These are phyloP conservation scores for Lablab purpureus DNA, from an alignment of 306 rosid genomes.

Conservation along the genomic window DNA sequence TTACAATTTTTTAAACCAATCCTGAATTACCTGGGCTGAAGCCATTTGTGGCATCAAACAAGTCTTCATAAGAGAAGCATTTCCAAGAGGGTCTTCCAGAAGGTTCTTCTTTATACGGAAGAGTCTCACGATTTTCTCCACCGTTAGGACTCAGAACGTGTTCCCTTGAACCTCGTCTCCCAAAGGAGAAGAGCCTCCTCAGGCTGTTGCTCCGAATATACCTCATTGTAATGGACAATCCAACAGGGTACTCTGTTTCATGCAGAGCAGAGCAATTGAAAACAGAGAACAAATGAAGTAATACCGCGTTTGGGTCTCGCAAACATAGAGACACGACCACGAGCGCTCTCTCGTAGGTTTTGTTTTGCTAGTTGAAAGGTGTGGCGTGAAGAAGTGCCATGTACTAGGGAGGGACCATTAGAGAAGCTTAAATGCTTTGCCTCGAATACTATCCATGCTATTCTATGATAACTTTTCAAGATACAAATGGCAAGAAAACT, in stretches of 20 bases:
- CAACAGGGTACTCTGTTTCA: slow-evolving; percentile 59
- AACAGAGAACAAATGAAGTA: slow-evolving; percentile 26
- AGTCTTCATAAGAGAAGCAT: slow-evolving; percentile 81
- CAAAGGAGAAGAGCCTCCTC: slow-evolving; percentile 81
- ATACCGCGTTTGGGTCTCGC: neutral
- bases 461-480: neutral
- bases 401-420: slow-evolving; percentile 40
- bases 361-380: slow-evolving; percentile 28
- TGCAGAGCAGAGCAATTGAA: slow-evolving; percentile 43
- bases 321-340: slow-evolving; percentile 34
- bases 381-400: slow-evolving; percentile 36
- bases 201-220: slow-evolving; percentile 71
- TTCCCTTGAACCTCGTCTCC: slow-evolving; percentile 60
- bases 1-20: neutral
- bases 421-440: slow-evolving; percentile 49
- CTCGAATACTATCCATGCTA: slow-evolving; percentile 13
- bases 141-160: slow-evolving; percentile 43
- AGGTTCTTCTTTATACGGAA: slow-evolving; percentile 47
- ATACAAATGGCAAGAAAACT: slow-evolving; percentile 27
- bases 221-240: slow-evolving; percentile 58
- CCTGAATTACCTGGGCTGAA: slow-evolving; percentile 71
- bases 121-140: slow-evolving; percentile 47
- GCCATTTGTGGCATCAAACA: slow-evolving; percentile 78
- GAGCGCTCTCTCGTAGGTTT: neutral
- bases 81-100: slow-evolving; percentile 83